A percentile compares a stretch with the other conserved stretches of the same genome.
phyloP scores from a whole-genome alignment of 306 rosid species.

The Herpetospermum pedunculosum region DNA sequence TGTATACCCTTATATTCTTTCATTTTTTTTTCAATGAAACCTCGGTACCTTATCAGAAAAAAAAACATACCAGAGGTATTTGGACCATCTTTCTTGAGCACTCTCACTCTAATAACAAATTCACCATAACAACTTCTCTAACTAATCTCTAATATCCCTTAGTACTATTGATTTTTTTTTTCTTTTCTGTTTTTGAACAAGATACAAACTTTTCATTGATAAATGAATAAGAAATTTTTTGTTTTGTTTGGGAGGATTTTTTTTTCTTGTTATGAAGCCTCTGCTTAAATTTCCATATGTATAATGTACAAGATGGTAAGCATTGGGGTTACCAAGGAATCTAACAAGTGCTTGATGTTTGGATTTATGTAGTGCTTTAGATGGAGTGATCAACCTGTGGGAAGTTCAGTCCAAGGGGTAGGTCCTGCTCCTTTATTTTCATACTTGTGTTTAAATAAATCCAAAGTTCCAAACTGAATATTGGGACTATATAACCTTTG shows the following conservation, averaged over 20 bases:
- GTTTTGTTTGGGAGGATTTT: not conserved
- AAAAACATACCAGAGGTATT: no score
- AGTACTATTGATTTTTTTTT: no score
- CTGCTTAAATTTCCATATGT: not conserved
- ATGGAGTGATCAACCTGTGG: constrained; percentile 72
- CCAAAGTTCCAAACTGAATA: not conserved
- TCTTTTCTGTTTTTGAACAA: no score
- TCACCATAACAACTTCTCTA: no score
- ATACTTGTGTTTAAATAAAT: not conserved
- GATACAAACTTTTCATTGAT: no score
- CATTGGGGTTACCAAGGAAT: not conserved
- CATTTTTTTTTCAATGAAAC: no score
- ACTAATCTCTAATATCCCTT: no score
- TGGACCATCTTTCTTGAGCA: no score
- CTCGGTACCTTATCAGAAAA: no score
- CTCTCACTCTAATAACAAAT: no score
- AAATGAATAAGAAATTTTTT: no score
- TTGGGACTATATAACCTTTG: not conserved
- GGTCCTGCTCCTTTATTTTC: not conserved
- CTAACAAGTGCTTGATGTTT: constrained; percentile 8
- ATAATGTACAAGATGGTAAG: not conserved
- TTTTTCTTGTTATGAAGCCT: not conserved
- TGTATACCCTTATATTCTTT: no score
- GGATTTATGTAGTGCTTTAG: constrained; percentile 54
- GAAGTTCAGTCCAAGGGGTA: constrained; percentile 53